Conservation (phyloP, 768 basidiomycete genomes). For the Holtermanniella nyarrowii region DNA sequence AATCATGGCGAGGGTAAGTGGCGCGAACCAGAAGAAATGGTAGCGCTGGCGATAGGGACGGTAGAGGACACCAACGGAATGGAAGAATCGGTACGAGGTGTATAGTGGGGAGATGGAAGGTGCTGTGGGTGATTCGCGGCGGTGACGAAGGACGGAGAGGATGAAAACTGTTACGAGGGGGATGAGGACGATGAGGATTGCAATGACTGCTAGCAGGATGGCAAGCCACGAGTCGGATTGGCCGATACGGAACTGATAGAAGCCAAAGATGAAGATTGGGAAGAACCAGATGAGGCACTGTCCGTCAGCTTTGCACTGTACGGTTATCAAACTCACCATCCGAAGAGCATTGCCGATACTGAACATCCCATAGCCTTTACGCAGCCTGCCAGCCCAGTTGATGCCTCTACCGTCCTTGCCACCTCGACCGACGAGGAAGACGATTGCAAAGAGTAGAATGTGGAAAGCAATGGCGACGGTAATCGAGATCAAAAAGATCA, state of each 20-base stretch:
- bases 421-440: conserved; percentile 39
- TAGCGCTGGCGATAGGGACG: conserved; percentile 53
- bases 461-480: conserved; percentile 52
- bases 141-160: conserved; percentile 47
- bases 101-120: conserved; percentile 45
- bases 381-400: conserved; percentile 24
- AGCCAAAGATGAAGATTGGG: conserved; percentile 64
- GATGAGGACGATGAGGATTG: conserved; percentile 49
- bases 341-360: conserved; percentile 45
- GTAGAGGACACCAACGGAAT: conserved; percentile 36
- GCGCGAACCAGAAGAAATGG: conserved; percentile 59
- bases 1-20: conserved; percentile 52
- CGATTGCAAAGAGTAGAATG: conserved; percentile 47
- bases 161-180: conserved; percentile 49
- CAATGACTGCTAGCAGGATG: conserved; percentile 63
- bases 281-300: conserved; percentile 56
- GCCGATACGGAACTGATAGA: conserved; percentile 80
- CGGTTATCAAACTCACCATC: conserved; percentile 47
- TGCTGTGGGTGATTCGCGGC: conserved; percentile 43
- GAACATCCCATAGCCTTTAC: conserved; percentile 26
- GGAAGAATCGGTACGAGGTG: conserved; percentile 51
- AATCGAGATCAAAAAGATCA: conserved; percentile 58
- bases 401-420: conserved; percentile 22
- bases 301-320: neutral
- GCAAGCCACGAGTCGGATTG: conserved; percentile 73